These are phyloP conservation scores for thale cress (Arabidopsis thaliana) DNA, from an alignment of 345 rosid genomes.

Conservation along the genomic window TAIR10.1 NC_003070.9:5482501-5483000, in stretches of 20 bases:
- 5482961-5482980: constrained; percentile 3
- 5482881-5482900: constrained; percentile 78
- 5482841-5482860: constrained; percentile 85
- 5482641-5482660: constrained; percentile 78
- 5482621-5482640: constrained; percentile 79
- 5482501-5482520: constrained; percentile 80
- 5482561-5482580: background rate
- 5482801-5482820: constrained; percentile 83
- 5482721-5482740: constrained; percentile 3
- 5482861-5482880: constrained; percentile 80
- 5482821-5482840: constrained; percentile 84
- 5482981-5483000: constrained; percentile 59
- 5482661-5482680: constrained; percentile 90
- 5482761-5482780: background rate
- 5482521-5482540: constrained; percentile 18
- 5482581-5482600: constrained; percentile 18
- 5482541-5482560: background rate
- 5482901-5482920: constrained; percentile 77
- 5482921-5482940: constrained; percentile 48
- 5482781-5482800: constrained; percentile 72
- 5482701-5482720: constrained; percentile 67
- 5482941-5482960: constrained; percentile 18
- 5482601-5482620: constrained; percentile 53
- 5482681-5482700: constrained; percentile 95
- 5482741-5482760: background rate